A percentile compares a stretch with the other conserved stretches of the same genome.
These are phyloP conservation scores for Trichoderma breve DNA, from an alignment of 2,329 filamentous ascomycete genomes.

Conservation along the genomic window DNA sequence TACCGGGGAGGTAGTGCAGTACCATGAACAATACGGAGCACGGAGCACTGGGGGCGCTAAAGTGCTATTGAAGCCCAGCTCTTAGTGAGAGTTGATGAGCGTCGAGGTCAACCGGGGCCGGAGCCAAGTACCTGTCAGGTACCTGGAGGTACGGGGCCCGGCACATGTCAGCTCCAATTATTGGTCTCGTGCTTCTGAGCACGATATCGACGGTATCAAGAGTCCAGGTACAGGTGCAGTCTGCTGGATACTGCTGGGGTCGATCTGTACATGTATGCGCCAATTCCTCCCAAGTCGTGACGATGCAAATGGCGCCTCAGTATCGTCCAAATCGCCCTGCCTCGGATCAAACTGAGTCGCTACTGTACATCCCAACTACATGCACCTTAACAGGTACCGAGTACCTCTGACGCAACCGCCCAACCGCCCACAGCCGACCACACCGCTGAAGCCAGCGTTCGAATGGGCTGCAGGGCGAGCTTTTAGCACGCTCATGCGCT, in stretches of 20 bases:
- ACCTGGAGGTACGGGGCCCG: background rate
- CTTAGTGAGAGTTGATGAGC: background rate
- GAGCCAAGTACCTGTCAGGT: background rate
- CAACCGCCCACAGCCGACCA: background rate
- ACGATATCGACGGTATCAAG: background rate
- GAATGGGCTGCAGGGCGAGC: background rate
- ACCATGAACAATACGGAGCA: background rate
- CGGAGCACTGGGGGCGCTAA: background rate
- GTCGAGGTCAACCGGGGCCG: background rate
- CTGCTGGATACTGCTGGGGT: background rate
- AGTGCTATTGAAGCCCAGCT: background rate
- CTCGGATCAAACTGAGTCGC: background rate
- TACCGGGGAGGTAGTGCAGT: background rate
- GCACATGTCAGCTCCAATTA: background rate
- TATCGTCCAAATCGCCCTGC: background rate
- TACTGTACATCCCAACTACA: background rate
- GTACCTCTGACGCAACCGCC: background rate
- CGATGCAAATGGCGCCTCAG: background rate
- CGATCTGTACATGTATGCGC: background rate
- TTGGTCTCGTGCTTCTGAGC: slow-evolving; percentile 4
- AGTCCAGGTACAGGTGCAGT: background rate
- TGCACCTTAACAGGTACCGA: background rate
- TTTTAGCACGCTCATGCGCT: slow-evolving; percentile 1
- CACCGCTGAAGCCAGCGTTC: slow-evolving; percentile 15
- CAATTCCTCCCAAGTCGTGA: background rate